Evolutionary conservation across 164 flowering plant species (phyloP), one percentile per base, ranked within the genome.

Genomic region (Amborella trichopoda): DNA sequence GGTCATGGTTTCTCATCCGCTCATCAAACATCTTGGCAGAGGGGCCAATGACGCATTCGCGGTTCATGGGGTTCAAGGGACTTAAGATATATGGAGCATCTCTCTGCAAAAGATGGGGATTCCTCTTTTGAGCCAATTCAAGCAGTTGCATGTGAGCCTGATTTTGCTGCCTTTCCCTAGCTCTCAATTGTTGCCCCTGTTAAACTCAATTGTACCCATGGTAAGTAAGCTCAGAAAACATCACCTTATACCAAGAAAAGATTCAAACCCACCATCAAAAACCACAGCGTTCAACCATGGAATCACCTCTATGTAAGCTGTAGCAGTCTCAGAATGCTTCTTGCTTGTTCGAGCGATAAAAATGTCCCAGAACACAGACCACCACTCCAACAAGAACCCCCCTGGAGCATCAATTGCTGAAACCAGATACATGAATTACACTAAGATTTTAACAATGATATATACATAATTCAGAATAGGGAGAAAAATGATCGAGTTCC

Each of bases 311-410:
- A 73, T 59, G 57, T 73, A 77, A 43, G 83, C 63, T 38, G 77
- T 69, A 28, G 88, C 78, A 34, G 64, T 54, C 19, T 74, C 76
- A 2, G 86, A 74, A 54, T 72, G 79, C 42, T 74, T 74, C 58
- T 68, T 74, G 53, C 68, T 74, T 45, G 78, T 70, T 51, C 81
- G 60, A 18, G 89, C 79, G 41, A 80, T 73, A 46, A 77, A 80
- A 28, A 80, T 69, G 46, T 80, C 88, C 88, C 88, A 80, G 48
- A 80, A 79, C 12, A 80, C 88, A 12, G 88, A 80, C 88, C 88
- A 80, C 88, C 89, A 80, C 44, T 80, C 89, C 22, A 68, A 75
- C 1, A 80, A 70, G 65, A 80, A 80, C 5, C 89, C 89, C 26
- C 80, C 81, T 32, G 89, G 84, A 23, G 89, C 83, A 68, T 80